Conservation (phyloP, 805 yeast genomes). For the Nakazawaea pomicola region DNA sequence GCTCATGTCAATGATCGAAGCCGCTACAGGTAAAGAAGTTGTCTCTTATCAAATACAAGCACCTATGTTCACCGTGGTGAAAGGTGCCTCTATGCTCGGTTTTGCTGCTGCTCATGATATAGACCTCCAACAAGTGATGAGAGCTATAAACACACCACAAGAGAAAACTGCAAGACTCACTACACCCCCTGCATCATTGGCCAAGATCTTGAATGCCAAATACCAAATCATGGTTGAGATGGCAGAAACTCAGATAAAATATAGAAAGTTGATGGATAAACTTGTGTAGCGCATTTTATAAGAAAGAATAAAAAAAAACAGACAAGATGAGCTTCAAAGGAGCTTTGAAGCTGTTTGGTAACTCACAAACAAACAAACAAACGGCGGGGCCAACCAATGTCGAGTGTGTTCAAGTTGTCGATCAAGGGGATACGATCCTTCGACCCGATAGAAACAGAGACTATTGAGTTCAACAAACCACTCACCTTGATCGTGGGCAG, state of each 20-base stretch:
- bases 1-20: slow-evolving; percentile 28
- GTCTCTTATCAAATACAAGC: slow-evolving; percentile 7
- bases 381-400: slow-evolving; percentile 21
- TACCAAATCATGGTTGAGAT: slow-evolving; percentile 28
- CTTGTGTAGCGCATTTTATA: background rate
- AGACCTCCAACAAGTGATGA: slow-evolving; percentile 15
- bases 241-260: slow-evolving; percentile 29
- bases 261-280: slow-evolving; percentile 21
- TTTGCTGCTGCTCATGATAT: slow-evolving; percentile 12
- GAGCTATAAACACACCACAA: slow-evolving; percentile 11
- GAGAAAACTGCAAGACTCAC: slow-evolving; percentile 19
- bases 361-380: background rate
- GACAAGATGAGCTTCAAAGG: background rate
- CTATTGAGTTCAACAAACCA: slow-evolving; percentile 86
- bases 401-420: slow-evolving; percentile 52
- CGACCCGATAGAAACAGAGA: slow-evolving; percentile 77
- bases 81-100: slow-evolving; percentile 24
- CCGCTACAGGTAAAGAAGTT: slow-evolving; percentile 18
- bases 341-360: background rate
- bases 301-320: slow-evolving; percentile 31
- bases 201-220: slow-evolving; percentile 21
- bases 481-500: slow-evolving; percentile 91
- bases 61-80: slow-evolving; percentile 23
- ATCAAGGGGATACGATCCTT: slow-evolving; percentile 90
- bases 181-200: slow-evolving; percentile 19